phyloP scores from a whole-genome alignment of 164 flowering plant genomes.

The Sedum album region DNA sequence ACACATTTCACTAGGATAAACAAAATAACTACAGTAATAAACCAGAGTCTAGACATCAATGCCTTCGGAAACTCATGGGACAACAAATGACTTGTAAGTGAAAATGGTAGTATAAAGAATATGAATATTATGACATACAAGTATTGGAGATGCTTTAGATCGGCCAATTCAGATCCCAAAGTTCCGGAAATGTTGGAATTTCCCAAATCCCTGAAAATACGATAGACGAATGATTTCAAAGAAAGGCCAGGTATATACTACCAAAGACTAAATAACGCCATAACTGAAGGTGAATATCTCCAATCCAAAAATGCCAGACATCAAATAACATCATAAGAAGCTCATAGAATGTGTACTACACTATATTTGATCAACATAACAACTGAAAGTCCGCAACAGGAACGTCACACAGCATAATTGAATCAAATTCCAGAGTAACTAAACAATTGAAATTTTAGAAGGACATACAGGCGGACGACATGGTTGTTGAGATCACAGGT shows the following conservation, averaged over 20 bases:
- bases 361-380: background rate
- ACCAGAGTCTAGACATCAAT: no score
- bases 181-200: slow-evolving; percentile 71
- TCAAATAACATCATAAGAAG: background rate
- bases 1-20: background rate
- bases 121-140: slow-evolving; percentile 28
- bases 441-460: background rate
- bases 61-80: no score
- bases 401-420: background rate
- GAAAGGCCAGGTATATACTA: no score
- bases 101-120: no score
- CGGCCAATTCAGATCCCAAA: slow-evolving; percentile 70
- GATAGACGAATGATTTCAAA: no score
- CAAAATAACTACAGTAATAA: no score
- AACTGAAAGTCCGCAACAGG: background rate
- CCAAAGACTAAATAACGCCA: background rate
- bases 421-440: background rate
- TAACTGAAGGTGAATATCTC: background rate
- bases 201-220: slow-evolving; percentile 61
- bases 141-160: slow-evolving; percentile 65
- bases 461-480: slow-evolving; percentile 66
- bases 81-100: no score
- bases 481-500: slow-evolving; percentile 60
- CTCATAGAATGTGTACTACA: background rate
- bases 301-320: background rate